Evolutionary conservation across 1,139 yeast species (phyloP), one percentile per base, ranked within the genome.

Genomic region (Suzukiozyma palmioleophila): DNA sequence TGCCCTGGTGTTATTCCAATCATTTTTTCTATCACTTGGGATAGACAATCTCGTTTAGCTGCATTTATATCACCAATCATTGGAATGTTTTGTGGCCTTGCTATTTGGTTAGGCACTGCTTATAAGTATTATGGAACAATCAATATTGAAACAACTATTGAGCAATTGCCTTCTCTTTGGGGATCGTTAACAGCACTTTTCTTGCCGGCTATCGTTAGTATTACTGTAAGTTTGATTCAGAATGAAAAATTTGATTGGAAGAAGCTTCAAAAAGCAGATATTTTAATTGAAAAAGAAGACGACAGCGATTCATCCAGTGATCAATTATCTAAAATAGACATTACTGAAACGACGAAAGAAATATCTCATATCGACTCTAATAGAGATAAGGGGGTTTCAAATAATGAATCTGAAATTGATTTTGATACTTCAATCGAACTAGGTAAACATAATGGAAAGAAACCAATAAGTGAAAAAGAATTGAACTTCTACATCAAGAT

Each of bases 1-100:
- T 60, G 68, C 46, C 66, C 67, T n/a, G 67, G 62, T 33, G 63
- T 66, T 21, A 51, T 64, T 27, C 69, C 69, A 8, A 48, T 62
- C 40, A 50, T 60, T 12, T 52, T 60, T n/a, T 52, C 64, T 9
- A 54, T 66, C 26, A 57, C 62, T 8, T 64, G 69, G 69, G 52
- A 52, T 29, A 47, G 59, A 33, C 69, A 64, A 43, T 54, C 63
- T 1, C 43, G 38, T n/a, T 40, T 56, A 25, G 66, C 64, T 2
- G 60, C 57, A 1, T 51, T 57, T 38, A 44, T 54, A 18, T 48
- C 64, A 7, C 66, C 65, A 8, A 43, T 60, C 10, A 38, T 52
- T 5, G 64, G 66, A 9, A 37, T 59, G 31, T 39, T 46, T 14
- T 39, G 46, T 28, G 64, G 62, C 8, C 37, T 61, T 9, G 45